A percentile compares a stretch with the other conserved stretches of the same genome.
phyloP scores from a whole-genome alignment of 140 eudicot species.

The Oenanthe javanica region DNA sequence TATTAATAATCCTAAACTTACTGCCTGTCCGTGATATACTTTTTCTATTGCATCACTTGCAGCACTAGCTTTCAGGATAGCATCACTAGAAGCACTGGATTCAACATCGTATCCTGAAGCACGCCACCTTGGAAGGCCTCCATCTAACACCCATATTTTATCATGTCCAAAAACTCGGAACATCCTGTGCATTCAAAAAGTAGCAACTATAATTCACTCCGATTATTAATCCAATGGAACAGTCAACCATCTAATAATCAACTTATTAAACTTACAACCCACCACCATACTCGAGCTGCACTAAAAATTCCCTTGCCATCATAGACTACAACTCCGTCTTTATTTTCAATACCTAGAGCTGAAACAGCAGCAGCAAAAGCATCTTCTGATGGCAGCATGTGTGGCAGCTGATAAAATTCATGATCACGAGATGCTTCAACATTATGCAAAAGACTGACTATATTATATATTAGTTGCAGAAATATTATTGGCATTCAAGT shows the following conservation, averaged over 20 bases:
- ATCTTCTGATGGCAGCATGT: slow-evolving; percentile 97
- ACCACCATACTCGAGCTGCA: slow-evolving; percentile 99
- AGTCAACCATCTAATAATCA: background rate
- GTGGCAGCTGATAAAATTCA: slow-evolving; percentile 61
- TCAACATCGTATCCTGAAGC: slow-evolving; percentile 93
- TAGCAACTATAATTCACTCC: slow-evolving; percentile 1
- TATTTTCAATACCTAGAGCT: slow-evolving; percentile 94
- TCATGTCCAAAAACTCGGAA: slow-evolving; percentile 97
- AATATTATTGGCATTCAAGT: background rate
- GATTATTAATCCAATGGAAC: background rate
- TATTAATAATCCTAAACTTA: slow-evolving; percentile 23
- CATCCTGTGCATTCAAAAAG: slow-evolving; percentile 56
- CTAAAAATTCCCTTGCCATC: slow-evolving; percentile 98
- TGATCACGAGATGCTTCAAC: background rate
- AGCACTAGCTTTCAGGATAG: slow-evolving; percentile 90
- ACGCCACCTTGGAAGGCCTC: slow-evolving; percentile 96
- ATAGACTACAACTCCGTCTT: slow-evolving; percentile 84
- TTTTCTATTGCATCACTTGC: slow-evolving; percentile 93
- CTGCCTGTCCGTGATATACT: slow-evolving; percentile 78
- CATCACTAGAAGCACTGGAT: slow-evolving; percentile 88
- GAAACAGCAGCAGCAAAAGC: slow-evolving; percentile 99
- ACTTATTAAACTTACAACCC: slow-evolving; percentile 18
- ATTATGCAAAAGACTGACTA: background rate
- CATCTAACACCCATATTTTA: slow-evolving; percentile 93
- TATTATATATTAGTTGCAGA: background rate